Evolutionary conservation across 345 rosid genomes (phyloP), one percentile per base, ranked within the genome.

Genomic region (Dipteronia dyeriana): DNA sequence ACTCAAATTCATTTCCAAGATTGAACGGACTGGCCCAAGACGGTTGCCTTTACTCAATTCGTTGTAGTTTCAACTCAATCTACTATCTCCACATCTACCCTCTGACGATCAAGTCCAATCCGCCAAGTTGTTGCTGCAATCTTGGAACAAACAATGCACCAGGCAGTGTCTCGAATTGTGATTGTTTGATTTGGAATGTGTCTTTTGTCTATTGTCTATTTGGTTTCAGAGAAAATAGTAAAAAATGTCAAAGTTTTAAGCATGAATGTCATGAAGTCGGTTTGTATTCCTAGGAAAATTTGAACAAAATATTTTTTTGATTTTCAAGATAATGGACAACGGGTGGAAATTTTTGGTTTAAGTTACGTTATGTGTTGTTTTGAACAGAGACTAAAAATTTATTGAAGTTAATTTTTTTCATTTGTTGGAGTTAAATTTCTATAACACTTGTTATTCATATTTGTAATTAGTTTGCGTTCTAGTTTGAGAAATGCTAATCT

Each of bases 81-180:
- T 93, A 43, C 94, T 93, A 4, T 87, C 97, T 0, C 97, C 98
- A 0, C 98, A 95, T 84, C 90, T 95, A 25, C 95, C 94, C 26
- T 78, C 89, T 53, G 81, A 82, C 25, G 90, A 90, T 12, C 88
- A 86, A 77, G 83, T 85, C 13, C 84, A 88, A 39, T 87, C 94
- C 7, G 88, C 97, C 14, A 87, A 85, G 70, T 66, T 84, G 0
- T 23, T 95, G 65, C 97, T 93, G 14, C 88, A 91, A 49, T 86
- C 96, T 0, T 95, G 99, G 98, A 89, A 85, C 74, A 85, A 54
- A 45, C 86, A 87, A 75, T 82, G 64, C 79, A 91, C 89, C 9
- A 85, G 81, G 99, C 93, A 39, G 22, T 66, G 29, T 73, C 22
- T 71, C 20, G 39, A 0, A 39, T 8, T 39, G 51, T 53, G 14